Percentiles rank a stretch among this genome's conserved stretches.
These are phyloP conservation scores for Gaillardinia entomophila DNA, from an alignment of 805 yeast species.

Conservation along the genomic window DNA sequence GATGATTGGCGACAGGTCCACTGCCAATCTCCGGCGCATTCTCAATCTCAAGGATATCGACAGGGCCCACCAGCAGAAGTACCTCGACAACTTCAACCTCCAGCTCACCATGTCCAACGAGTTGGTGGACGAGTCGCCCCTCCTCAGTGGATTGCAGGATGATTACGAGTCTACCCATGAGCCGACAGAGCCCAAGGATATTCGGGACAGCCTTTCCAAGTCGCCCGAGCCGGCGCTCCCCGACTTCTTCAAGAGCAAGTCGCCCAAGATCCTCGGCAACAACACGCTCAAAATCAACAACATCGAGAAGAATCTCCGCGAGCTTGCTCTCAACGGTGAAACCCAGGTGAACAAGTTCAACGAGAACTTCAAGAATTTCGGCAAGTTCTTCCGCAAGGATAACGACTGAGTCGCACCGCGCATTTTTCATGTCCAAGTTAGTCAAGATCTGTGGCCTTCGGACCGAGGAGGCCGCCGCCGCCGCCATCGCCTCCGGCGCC, in stretches of 20 bases:
- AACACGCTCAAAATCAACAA: constrained; percentile 36
- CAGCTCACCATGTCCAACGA: constrained; percentile 24
- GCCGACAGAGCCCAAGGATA: constrained; percentile 6
- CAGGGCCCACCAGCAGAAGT: constrained; percentile 18
- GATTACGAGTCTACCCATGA: constrained; percentile 6
- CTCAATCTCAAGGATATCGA: constrained; percentile 56
- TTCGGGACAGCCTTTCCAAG: constrained; percentile 3
- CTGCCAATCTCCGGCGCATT: constrained; percentile 59
- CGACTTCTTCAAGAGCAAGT: constrained; percentile 5
- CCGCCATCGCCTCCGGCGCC: constrained; percentile 69
- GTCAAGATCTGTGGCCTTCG: constrained; percentile 85
- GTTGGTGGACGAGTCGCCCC: constrained; percentile 22
- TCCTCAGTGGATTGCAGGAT: constrained; percentile 27
- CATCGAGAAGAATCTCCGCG: constrained; percentile 39
- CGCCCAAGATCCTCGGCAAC: constrained; percentile 21
- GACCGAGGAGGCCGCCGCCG: constrained; percentile 59
- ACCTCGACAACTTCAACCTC: constrained; percentile 31
- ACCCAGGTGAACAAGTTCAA: constrained; percentile 58
- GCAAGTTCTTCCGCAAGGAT: constrained; percentile 44
- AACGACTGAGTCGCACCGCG: no score
- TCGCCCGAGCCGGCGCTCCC: background rate
- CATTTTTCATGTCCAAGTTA: no score
- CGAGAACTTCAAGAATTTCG: constrained; percentile 60
- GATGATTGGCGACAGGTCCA: constrained; percentile 59
- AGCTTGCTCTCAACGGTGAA: constrained; percentile 48